Evolutionary conservation across 2,329 filamentous ascomycete species (phyloP).

Genomic region (Didymella glomerata): DNA sequence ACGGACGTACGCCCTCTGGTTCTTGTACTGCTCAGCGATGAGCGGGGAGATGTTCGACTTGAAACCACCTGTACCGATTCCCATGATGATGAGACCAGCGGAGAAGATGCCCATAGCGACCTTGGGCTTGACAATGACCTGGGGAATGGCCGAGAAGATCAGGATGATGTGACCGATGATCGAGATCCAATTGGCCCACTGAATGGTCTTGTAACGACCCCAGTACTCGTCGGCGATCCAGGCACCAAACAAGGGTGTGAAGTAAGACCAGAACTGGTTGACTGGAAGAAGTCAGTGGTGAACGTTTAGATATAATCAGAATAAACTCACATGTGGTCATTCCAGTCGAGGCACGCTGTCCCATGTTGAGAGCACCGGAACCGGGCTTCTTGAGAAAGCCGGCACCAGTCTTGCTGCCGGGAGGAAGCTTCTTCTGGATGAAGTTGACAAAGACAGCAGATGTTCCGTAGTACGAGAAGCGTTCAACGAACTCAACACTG

Average conservation of each 20-base stretch:
- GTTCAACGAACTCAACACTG: conserved; percentile 48
- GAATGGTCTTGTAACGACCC: conserved; percentile 68
- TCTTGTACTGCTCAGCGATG: conserved; percentile 65
- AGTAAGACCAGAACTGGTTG: conserved; percentile 65
- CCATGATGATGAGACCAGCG: conserved; percentile 68
- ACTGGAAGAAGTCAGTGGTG: conserved; percentile 31
- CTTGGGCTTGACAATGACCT: conserved; percentile 58
- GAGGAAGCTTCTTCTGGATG: conserved; percentile 47
- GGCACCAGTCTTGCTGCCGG: conserved; percentile 47
- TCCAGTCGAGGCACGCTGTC: conserved; percentile 63
- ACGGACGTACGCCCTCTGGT: conserved; percentile 41
- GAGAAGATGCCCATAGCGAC: conserved; percentile 63
- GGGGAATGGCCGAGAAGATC: conserved; percentile 64
- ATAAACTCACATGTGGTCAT: conserved; percentile 53
- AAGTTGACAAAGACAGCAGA: conserved; percentile 51
- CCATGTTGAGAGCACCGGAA: conserved; percentile 62
- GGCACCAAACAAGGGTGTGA: conserved; percentile 66
- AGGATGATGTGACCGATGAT: conserved; percentile 65
- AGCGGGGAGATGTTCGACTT: conserved; percentile 70
- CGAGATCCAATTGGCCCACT: conserved; percentile 65
- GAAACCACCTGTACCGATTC: conserved; percentile 73
- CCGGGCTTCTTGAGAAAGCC: conserved; percentile 45
- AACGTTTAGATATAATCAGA: not conserved
- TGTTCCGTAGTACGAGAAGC: conserved; percentile 51
- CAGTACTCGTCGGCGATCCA: conserved; percentile 68